These are phyloP conservation scores for Amanita rubescens DNA, from an alignment of 768 basidiomycete genomes.

Conservation along the genomic window DNA sequence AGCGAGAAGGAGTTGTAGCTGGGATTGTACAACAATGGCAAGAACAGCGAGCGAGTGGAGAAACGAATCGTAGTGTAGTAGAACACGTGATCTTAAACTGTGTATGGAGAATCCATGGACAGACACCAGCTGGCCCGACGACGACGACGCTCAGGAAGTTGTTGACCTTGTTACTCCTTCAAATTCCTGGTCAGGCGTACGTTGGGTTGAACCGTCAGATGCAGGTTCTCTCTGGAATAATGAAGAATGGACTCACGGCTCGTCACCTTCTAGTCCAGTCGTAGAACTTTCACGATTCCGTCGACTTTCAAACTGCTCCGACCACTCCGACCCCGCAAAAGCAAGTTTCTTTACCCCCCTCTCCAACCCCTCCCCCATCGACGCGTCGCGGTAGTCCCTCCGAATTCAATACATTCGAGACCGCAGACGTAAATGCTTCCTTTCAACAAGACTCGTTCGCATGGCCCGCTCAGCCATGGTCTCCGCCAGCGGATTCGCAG, in stretches of 20 bases:
- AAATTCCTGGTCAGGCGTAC: slow-evolving; percentile 41
- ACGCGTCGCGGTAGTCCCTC: slow-evolving; percentile 42
- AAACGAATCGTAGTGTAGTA: slow-evolving; percentile 13
- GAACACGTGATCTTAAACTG: slow-evolving; percentile 1
- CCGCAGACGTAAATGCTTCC: slow-evolving; percentile 29
- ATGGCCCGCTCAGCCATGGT: slow-evolving; percentile 12
- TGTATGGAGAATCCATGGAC: slow-evolving; percentile 74
- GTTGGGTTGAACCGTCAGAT: slow-evolving; percentile 43
- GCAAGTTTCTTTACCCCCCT: slow-evolving; percentile 1
- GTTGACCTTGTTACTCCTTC: slow-evolving; percentile 50
- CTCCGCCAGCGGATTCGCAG: slow-evolving; percentile 10
- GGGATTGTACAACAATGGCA: slow-evolving; percentile 28
- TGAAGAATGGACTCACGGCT: too few species aligned
- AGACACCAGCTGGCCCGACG: slow-evolving; percentile 40
- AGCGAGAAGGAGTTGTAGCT: slow-evolving; percentile 32
- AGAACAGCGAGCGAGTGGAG: slow-evolving; percentile 26
- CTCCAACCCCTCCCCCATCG: slow-evolving; percentile 4
- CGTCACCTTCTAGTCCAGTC: too few species aligned
- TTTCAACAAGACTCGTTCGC: slow-evolving; percentile 40
- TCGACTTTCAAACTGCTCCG: slow-evolving; percentile 1
- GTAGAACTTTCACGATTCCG: neutral
- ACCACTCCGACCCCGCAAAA: neutral
- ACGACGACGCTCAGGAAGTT: slow-evolving; percentile 32
- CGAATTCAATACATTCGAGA: slow-evolving; percentile 54
- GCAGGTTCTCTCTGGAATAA: slow-evolving; percentile 38